Conservation (phyloP, 345 rosid species). For the Gynandropsis gynandra region DNA sequence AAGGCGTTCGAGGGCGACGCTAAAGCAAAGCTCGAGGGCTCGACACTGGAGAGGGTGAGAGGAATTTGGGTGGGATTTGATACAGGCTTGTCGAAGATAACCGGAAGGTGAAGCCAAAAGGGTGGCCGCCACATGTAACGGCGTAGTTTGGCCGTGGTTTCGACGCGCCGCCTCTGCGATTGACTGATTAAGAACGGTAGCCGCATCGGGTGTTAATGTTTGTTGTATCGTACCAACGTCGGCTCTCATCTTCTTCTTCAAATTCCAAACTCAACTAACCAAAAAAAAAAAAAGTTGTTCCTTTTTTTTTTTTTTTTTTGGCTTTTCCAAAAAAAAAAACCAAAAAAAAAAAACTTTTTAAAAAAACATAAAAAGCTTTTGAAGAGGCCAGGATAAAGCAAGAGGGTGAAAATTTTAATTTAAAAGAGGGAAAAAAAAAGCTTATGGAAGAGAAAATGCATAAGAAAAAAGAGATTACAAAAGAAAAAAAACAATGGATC, state of each 20-base stretch:
- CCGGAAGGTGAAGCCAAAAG: slow-evolving; percentile 76
- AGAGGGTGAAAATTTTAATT: slow-evolving; percentile 19
- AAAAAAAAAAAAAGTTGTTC: not conserved
- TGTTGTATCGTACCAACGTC: slow-evolving; percentile 94
- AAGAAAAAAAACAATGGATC: slow-evolving; percentile 14
- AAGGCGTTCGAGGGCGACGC: slow-evolving; percentile 93
- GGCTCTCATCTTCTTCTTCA: slow-evolving; percentile 58
- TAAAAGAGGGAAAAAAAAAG: not conserved
- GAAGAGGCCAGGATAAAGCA: too few relatives aligned
- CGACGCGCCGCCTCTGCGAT: slow-evolving; percentile 86
- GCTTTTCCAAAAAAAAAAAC: not conserved
- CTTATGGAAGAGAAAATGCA: slow-evolving; percentile 17
- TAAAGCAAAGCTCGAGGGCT: slow-evolving; percentile 97
- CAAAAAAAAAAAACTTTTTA: slow-evolving; percentile 22
- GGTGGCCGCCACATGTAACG: slow-evolving; percentile 93
- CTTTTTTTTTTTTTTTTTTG: not conserved
- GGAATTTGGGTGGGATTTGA: slow-evolving; percentile 94
- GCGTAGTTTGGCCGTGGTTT: slow-evolving; percentile 93
- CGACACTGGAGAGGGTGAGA: slow-evolving; percentile 99
- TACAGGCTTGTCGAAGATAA: slow-evolving; percentile 90
- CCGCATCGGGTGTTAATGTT: slow-evolving; percentile 97
- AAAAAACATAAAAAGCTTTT: too few relatives aligned
- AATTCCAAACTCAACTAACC: not conserved
- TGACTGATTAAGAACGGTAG: slow-evolving; percentile 72
- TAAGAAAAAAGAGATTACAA: not conserved